Evolutionary conservation across 78 protist genomes (phyloP).

Genomic region (Creolimax fragrantissima): DNA sequence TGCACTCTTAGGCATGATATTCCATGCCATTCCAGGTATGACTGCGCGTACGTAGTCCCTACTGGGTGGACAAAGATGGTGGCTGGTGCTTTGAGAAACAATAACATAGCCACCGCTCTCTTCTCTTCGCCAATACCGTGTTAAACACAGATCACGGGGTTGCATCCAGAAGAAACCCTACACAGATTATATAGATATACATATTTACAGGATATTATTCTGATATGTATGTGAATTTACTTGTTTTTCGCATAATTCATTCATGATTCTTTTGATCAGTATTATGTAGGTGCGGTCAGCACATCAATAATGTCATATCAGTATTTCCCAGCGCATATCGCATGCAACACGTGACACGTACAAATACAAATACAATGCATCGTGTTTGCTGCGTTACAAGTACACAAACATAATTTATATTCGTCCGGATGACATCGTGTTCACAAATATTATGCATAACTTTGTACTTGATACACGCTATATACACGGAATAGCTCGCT

Average conservation of each 20-base stretch:
- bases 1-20: not conserved
- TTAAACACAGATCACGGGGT: constrained; percentile 11
- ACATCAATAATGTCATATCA: not conserved
- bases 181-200: not conserved
- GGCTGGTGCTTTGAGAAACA: not conserved
- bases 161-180: not conserved
- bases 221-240: not conserved
- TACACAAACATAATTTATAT: too few relatives aligned
- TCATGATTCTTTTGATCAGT: not conserved
- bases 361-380: too few relatives aligned
- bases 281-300: not conserved
- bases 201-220: not conserved
- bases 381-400: too few relatives aligned
- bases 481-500: too few relatives aligned
- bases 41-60: not conserved
- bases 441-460: too few relatives aligned
- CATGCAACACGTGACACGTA: not conserved
- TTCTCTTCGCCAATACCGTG: constrained; percentile 22
- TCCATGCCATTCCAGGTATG: not conserved
- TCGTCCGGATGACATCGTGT: too few relatives aligned
- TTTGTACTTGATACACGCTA: too few relatives aligned
- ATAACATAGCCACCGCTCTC: not conserved
- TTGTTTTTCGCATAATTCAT: not conserved
- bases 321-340: not conserved
- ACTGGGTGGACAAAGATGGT: not conserved